These are phyloP conservation scores for Castanea sativa DNA, from an alignment of 306 rosid species.

Conservation along the genomic window DNA sequence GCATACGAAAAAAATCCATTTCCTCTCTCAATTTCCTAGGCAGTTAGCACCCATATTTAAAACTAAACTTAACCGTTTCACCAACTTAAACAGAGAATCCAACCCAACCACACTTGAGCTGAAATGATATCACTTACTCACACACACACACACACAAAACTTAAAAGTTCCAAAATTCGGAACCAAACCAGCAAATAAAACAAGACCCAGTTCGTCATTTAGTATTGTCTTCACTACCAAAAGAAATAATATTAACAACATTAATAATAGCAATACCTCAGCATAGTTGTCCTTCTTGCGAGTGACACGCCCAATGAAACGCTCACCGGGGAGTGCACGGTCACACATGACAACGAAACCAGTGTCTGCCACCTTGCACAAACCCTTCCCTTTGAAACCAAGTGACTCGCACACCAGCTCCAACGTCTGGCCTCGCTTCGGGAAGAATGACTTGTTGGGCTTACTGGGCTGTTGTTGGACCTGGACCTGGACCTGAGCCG, in stretches of 20 bases:
- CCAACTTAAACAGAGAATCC: neutral
- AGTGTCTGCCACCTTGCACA: constrained; percentile 73
- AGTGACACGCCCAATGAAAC: constrained; percentile 82
- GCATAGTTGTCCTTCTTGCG: constrained; percentile 81
- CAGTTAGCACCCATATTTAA: neutral
- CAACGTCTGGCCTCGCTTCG: constrained; percentile 82
- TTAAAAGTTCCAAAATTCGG: neutral
- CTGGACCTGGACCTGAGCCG: constrained; percentile 29
- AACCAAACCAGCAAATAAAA: neutral
- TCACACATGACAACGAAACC: constrained; percentile 90
- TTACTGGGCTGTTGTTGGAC: constrained; percentile 12
- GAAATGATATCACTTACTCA: neutral
- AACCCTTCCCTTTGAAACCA: constrained; percentile 88
- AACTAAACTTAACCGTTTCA: neutral
- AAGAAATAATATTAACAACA: no score
- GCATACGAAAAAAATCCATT: neutral
- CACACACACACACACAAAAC: neutral
- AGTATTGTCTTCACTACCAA: no score
- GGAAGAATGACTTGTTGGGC: constrained; percentile 51
- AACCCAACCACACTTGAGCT: neutral
- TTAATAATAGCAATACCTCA: constrained; percentile 38
- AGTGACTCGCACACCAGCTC: constrained; percentile 82
- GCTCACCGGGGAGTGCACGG: constrained; percentile 94
- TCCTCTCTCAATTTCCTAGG: neutral
- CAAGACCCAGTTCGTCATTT: neutral